Conservation (phyloP, 2,329 filamentous ascomycete genomes). For the Fusarium torreyae region DNA sequence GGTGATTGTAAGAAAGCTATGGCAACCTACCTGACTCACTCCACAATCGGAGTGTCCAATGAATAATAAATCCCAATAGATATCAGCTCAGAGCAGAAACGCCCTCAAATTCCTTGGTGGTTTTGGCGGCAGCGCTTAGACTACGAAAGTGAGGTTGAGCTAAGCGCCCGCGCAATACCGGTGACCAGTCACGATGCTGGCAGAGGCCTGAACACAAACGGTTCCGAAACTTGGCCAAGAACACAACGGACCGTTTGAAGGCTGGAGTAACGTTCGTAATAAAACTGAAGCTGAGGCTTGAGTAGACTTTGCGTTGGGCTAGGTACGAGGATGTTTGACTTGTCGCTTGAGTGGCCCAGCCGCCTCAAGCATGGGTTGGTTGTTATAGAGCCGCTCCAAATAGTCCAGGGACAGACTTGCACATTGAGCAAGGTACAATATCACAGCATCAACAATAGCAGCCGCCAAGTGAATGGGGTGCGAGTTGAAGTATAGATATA, state of each 20-base stretch:
- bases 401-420: conserved; percentile 34
- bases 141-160: conserved; percentile 22
- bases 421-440: conserved; percentile 28
- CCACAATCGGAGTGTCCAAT: conserved; percentile 45
- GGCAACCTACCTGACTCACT: conserved; percentile 44
- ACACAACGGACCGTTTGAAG: conserved; percentile 14
- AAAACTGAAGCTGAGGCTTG: conserved; percentile 17
- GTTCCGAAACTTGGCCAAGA: conserved; percentile 44
- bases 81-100: conserved; percentile 37
- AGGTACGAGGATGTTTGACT: conserved; percentile 32
- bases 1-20: conserved; percentile 34
- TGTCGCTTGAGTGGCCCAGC: conserved; percentile 46
- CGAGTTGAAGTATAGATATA: conserved; percentile 41
- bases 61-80: conserved; percentile 30
- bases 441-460: conserved; percentile 37
- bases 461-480: conserved; percentile 50
- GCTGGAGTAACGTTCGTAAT: conserved; percentile 21
- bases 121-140: conserved; percentile 49
- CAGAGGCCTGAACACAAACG: conserved; percentile 27
- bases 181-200: conserved; percentile 45
- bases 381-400: conserved; percentile 40
- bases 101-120: conserved; percentile 29
- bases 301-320: conserved; percentile 31
- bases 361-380: conserved; percentile 44
- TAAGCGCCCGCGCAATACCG: conserved; percentile 46